Evolutionary conservation across 768 basidiomycete genomes (phyloP), one percentile per base, ranked within the genome.

Genomic region (Termitomyces sp.): DNA sequence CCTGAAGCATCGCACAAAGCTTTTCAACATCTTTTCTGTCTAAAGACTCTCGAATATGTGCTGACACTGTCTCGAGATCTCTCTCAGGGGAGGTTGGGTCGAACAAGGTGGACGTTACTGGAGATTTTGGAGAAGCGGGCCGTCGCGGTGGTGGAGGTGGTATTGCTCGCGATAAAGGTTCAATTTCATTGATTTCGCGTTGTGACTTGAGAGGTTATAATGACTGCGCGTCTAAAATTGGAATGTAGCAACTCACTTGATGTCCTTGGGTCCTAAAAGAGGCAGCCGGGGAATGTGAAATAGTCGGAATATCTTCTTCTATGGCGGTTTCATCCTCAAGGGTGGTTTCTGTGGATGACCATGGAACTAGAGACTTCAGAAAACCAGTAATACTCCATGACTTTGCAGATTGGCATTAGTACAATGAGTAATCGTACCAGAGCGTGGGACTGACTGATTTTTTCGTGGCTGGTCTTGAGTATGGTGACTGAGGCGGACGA

Each of bases 341-440:
- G 14, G 70, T 67, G 20, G 54, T 57, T 53, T 68, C 67, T 20
- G 51, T 43, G 18, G 62, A 58, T 37, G 58, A 64, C 41, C 71
- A 67, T 14, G 83, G 84, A 61, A 84, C 84, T 24, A 87, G 63
- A 62, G 71, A 81, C 61, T 64, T 77, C 14, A 86, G 65, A 12
- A 86, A 63, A 14, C 75, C 75, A 2, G 78, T 71, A 59, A 86
- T 67, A 61, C 77, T 79, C 85, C 85, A 87, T 22, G 68, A 64
- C 75, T n/a, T n/a, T 79, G 49, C 46, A 55, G 41, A 12, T 37
- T 50, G 50, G 42, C 24, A 36, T 55, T n/a, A 55, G 39, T 24
- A 27, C 51, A 34, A 55, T 56, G 49, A 62, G 39, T 29, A 27
- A 44, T 44, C 41, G 20, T 3, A 26, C 53, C 42, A 46, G 48